Evolutionary conservation across 2,329 filamentous ascomycete species (phyloP).

Genomic region (Fusarium sp.): DNA sequence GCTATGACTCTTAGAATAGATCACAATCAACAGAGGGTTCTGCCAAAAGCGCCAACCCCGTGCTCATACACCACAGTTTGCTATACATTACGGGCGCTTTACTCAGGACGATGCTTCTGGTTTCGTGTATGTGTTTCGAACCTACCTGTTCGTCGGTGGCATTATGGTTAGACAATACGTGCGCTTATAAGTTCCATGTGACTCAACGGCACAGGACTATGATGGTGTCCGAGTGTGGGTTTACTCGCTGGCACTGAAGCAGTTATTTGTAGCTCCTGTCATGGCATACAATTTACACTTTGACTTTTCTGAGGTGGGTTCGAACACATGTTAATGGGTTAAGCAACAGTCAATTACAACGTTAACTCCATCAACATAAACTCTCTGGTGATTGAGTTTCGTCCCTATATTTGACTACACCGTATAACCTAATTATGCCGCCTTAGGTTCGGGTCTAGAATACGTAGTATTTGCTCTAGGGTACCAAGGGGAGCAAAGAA

Average conservation of each 20-base stretch:
- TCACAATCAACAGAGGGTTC: slow-evolving; percentile 19
- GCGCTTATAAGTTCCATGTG: not conserved
- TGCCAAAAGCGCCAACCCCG: not conserved
- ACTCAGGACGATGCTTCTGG: not conserved
- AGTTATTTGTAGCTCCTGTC: not conserved
- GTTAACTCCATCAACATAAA: not conserved
- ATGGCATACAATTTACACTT: not conserved
- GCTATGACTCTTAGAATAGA: slow-evolving; percentile 36
- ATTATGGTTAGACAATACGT: not conserved
- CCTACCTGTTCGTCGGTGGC: not conserved
- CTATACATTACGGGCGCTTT: not conserved
- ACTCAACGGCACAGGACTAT: not conserved
- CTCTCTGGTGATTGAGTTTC: not conserved
- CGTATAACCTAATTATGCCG: not conserved
- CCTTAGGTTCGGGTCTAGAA: not conserved
- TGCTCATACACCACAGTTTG: not conserved
- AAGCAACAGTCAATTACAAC: not conserved
- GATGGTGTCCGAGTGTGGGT: too few relatives aligned
- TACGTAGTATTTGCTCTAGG: not conserved
- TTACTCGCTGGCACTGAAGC: not conserved
- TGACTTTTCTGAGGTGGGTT: not conserved
- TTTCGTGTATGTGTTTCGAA: too few relatives aligned
- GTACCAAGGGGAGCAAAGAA: not conserved
- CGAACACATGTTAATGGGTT: not conserved
- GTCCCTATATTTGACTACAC: not conserved